Conservation (phyloP, 129 eudicot genomes). For the Tanacetum coccineum region DNA sequence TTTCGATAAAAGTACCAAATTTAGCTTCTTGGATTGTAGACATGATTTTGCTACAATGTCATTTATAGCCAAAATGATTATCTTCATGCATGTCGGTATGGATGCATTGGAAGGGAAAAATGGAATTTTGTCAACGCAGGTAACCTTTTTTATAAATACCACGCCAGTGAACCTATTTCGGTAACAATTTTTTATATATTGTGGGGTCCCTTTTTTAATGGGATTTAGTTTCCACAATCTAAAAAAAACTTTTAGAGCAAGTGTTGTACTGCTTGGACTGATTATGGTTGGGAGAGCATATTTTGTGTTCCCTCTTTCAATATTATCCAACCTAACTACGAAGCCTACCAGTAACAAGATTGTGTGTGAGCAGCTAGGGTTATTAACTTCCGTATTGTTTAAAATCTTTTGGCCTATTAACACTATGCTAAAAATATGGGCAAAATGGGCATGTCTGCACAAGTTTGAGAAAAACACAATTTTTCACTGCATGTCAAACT, state of each 20-base stretch:
- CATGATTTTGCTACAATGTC: conserved; percentile 44
- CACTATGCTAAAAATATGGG: neutral
- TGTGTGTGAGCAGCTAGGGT: conserved; percentile 68
- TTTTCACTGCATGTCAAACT: too few relatives aligned
- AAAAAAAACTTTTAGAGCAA: conserved; percentile 51
- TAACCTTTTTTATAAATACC: conserved; percentile 25
- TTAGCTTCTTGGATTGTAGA: conserved; percentile 38
- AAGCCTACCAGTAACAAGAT: conserved; percentile 36
- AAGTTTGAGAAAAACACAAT: neutral
- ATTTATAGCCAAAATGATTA: conserved; percentile 35
- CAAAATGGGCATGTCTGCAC: neutral
- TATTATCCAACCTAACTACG: conserved; percentile 46
- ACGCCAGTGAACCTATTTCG: neutral
- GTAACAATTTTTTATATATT: neutral
- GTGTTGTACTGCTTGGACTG: conserved; percentile 54
- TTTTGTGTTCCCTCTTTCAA: conserved; percentile 69
- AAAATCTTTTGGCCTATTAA: conserved; percentile 5
- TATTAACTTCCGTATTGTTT: neutral
- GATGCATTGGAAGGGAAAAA: conserved; percentile 29
- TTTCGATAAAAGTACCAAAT: neutral
- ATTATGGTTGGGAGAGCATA: conserved; percentile 76
- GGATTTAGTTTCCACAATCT: conserved; percentile 42
- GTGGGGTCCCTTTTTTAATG: neutral
- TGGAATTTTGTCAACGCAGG: conserved; percentile 52
- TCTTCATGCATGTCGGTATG: conserved; percentile 43